A percentile compares a stretch with the other conserved stretches of the same genome.
Evolutionary conservation across 768 basidiomycete species (phyloP).

Genomic region (Rhodotorula kratochvilovae): DNA sequence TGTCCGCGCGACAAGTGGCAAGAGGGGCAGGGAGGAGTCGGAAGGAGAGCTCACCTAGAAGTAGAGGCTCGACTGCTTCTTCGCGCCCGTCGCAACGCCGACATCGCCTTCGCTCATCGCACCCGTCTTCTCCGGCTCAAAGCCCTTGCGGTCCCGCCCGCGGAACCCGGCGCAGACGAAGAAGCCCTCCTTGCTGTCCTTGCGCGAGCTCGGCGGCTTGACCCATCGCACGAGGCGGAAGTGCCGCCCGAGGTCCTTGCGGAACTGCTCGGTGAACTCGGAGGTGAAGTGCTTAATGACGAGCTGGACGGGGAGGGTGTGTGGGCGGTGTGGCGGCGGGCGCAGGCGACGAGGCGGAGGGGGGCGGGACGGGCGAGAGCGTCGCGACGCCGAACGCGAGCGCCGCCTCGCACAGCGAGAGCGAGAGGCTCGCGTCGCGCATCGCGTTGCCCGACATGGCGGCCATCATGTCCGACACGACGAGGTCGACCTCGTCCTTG

Average conservation of each 20-base stretch:
- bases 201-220: constrained; percentile 77
- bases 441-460: constrained; percentile 68
- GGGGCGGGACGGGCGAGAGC: constrained; percentile 54
- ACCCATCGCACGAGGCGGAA: constrained; percentile 65
- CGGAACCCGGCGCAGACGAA: constrained; percentile 72
- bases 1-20: neutral
- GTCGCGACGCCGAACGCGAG: constrained; percentile 60
- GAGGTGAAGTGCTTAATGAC: constrained; percentile 24
- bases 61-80: neutral
- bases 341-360: constrained; percentile 38
- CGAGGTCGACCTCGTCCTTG: constrained; percentile 58
- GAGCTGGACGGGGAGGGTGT: constrained; percentile 15
- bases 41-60: neutral
- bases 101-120: neutral
- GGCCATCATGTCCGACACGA: constrained; percentile 86
- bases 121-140: neutral
- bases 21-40: neutral
- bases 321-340: neutral
- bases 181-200: constrained; percentile 75
- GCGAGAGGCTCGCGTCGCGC: constrained; percentile 63
- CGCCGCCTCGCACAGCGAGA: constrained; percentile 71
- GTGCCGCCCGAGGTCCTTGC: constrained; percentile 43
- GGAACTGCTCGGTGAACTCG: constrained; percentile 13
- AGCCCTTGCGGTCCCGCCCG: neutral
- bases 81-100: too few species aligned